A percentile compares a stretch with the other conserved stretches of the same genome.
These are phyloP conservation scores for Ampelocalamus luodianensis DNA, from an alignment of 176 grass and related monocot species.

Conservation along the genomic window DNA sequence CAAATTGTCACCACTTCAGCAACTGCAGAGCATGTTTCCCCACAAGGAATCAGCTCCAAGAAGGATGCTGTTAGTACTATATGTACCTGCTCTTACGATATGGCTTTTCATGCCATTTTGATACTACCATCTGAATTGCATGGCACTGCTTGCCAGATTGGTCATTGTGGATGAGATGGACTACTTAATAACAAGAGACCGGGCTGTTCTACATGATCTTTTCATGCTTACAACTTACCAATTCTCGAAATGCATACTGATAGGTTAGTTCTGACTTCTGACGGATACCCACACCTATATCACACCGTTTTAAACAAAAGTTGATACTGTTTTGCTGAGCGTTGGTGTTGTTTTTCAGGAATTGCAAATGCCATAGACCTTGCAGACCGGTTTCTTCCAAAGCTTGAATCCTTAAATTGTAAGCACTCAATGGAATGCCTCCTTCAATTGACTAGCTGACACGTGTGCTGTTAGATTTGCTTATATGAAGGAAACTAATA, in stretches of 20 bases:
- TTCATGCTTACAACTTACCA: constrained; percentile 89
- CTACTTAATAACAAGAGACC: constrained; percentile 89
- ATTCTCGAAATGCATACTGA: constrained; percentile 84
- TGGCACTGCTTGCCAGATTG: constrained; percentile 57
- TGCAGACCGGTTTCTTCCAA: constrained; percentile 90
- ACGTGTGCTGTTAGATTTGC: constrained; percentile 11
- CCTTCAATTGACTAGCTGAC: constrained; percentile 15
- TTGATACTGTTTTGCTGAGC: constrained; percentile 31
- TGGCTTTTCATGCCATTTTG: constrained; percentile 28
- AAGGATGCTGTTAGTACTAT: constrained; percentile 77
- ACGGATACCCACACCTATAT: background rate
- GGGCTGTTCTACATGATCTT: constrained; percentile 87
- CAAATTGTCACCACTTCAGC: constrained; percentile 67
- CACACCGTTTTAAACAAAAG: background rate
- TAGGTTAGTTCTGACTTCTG: constrained; percentile 57
- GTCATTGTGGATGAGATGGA: constrained; percentile 97
- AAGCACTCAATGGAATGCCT: constrained; percentile 19
- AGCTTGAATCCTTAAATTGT: constrained; percentile 96
- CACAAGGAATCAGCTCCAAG: constrained; percentile 55
- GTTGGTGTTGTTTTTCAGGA: constrained; percentile 53
- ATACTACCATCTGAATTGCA: constrained; percentile 26
- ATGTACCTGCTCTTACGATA: background rate
- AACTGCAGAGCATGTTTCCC: constrained; percentile 74
- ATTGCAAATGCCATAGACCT: constrained; percentile 97
- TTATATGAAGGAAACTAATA: constrained; percentile 22